phyloP scores from a whole-genome alignment of 1,284 basidiomycete species.

The Leucoagaricus sp. region DNA sequence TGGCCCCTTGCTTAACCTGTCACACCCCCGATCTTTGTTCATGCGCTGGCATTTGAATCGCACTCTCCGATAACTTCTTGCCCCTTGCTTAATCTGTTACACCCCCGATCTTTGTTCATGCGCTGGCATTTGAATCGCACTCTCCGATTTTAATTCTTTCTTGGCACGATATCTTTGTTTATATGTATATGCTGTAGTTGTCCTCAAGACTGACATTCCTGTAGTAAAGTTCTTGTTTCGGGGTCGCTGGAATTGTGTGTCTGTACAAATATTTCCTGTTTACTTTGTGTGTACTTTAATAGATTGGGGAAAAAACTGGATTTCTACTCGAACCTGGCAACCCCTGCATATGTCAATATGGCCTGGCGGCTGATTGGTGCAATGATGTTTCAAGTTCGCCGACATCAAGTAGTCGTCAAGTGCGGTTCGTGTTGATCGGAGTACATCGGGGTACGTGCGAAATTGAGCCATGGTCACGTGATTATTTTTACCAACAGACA shows the following conservation, averaged over 20 bases:
- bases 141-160: background rate
- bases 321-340: too few relatives aligned
- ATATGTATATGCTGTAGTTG: constrained; percentile 2
- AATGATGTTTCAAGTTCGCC: too few relatives aligned
- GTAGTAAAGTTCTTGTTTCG: background rate
- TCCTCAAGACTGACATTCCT: background rate
- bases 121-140: background rate
- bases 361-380: background rate
- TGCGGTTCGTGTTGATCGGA: too few relatives aligned
- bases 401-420: too few relatives aligned
- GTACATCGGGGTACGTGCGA: background rate
- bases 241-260: background rate
- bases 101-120: too few relatives aligned
- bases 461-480: constrained; percentile 9
- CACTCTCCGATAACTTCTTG: too few relatives aligned
- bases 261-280: background rate
- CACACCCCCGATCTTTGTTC: too few relatives aligned
- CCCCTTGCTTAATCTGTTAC: too few relatives aligned
- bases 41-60: too few relatives aligned
- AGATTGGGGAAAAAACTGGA: background rate
- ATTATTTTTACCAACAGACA: background rate
- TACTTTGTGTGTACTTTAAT: constrained; percentile 5
- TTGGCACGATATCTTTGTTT: background rate
- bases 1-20: background rate
- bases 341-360: background rate